phyloP scores from a whole-genome alignment of 1,139 yeast species.

The Yamadazyma triangularis region DNA sequence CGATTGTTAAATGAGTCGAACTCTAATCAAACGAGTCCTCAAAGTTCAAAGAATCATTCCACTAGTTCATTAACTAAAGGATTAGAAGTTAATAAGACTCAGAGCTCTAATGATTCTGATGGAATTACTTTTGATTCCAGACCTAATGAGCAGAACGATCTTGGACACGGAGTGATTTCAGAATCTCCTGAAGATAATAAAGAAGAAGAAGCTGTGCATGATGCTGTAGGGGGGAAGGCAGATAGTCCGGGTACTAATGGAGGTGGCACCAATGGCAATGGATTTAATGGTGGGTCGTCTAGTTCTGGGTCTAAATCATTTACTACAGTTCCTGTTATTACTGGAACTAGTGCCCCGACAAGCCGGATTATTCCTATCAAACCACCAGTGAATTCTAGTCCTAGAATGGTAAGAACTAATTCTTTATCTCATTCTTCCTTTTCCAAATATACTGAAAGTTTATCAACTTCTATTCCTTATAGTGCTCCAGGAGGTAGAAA shows the following conservation, averaged over 20 bases:
- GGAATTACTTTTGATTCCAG: slow-evolving; percentile 15
- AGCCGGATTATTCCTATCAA: slow-evolving; percentile 18
- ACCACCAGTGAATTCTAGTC: slow-evolving; percentile 28
- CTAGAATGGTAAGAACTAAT: slow-evolving; percentile 40
- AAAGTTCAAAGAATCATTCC: slow-evolving; percentile 22
- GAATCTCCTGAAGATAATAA: neutral
- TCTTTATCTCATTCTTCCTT: slow-evolving; percentile 43
- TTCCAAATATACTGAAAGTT: slow-evolving; percentile 37
- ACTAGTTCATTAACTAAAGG: slow-evolving; percentile 15
- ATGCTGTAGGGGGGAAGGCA: slow-evolving; percentile 1
- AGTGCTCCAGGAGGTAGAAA: slow-evolving; percentile 62
- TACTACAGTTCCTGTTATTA: neutral
- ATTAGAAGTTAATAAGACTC: slow-evolving; percentile 7
- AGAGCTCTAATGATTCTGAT: slow-evolving; percentile 12
- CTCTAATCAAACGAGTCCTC: slow-evolving; percentile 23
- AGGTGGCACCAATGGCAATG: neutral
- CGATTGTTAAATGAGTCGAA: slow-evolving; percentile 37
- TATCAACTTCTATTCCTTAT: slow-evolving; percentile 65
- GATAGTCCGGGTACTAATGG: neutral
- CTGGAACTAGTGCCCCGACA: neutral
- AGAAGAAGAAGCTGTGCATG: slow-evolving; percentile 4
- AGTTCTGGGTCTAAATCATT: neutral
- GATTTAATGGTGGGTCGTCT: slow-evolving; percentile 1
- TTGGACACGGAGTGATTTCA: neutral
- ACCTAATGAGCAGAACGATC: slow-evolving; percentile 3